Evolutionary conservation across 139 green algal genomes (phyloP).

Genomic region (Coccomyxa sp.): DNA sequence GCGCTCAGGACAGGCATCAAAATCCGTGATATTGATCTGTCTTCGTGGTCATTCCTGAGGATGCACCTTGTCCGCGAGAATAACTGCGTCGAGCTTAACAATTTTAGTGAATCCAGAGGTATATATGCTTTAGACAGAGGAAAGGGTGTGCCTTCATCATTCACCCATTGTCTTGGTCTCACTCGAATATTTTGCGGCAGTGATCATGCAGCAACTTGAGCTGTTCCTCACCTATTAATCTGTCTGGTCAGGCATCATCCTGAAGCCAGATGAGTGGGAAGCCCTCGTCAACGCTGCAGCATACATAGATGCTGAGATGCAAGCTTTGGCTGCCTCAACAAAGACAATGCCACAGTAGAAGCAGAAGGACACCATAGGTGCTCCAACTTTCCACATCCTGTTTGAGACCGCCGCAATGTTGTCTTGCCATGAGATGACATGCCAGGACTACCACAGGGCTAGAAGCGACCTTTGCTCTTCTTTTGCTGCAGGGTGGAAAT

Average conservation of each 20-base stretch:
- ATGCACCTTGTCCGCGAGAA: neutral
- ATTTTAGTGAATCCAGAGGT: slow-evolving; percentile 18
- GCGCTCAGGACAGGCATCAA: no score
- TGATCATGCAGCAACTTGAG: neutral
- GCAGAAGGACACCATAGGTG: no score
- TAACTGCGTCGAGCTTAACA: neutral
- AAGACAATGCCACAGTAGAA: no score
- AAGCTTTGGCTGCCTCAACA: no score
- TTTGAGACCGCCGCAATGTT: neutral
- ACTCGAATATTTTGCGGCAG: no score
- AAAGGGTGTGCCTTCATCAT: no score
- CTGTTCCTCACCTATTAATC: neutral
- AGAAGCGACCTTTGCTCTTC: neutral
- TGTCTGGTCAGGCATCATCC: slow-evolving; percentile 25
- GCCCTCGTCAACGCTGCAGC: neutral
- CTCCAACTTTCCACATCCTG: no score
- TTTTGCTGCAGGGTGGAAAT: neutral
- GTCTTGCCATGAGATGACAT: neutral
- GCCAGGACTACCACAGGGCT: neutral
- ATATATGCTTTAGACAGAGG: slow-evolving; percentile 46
- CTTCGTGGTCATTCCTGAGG: no score
- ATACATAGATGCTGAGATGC: neutral
- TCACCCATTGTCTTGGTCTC: no score
- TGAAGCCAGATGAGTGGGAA: slow-evolving; percentile 39
- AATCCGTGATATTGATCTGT: no score